Conservation (phyloP, 2,329 filamentous ascomycete genomes). For the Leptographium galeiforme region DNA sequence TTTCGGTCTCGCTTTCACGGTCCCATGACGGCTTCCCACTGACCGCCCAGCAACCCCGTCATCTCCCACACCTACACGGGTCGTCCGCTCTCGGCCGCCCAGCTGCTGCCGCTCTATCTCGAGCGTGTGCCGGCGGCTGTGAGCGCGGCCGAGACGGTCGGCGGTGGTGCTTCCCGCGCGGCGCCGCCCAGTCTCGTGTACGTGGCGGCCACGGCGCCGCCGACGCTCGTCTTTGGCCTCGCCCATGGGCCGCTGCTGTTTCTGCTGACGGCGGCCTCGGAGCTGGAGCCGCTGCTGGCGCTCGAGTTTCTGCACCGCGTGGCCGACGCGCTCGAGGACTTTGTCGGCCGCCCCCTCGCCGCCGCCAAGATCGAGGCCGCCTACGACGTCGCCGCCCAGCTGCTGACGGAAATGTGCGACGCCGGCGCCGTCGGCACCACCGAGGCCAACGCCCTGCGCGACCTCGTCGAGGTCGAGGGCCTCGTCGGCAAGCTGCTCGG, state of each 20-base stretch:
- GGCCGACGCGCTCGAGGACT: slow-evolving; percentile 86
- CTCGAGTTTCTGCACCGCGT: slow-evolving; percentile 92
- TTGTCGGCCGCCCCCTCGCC: slow-evolving; percentile 75
- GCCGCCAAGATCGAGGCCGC: slow-evolving; percentile 75
- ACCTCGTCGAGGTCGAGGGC: slow-evolving; percentile 83
- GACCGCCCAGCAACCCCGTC: slow-evolving; percentile 52
- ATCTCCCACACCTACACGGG: slow-evolving; percentile 82
- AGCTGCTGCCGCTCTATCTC: slow-evolving; percentile 77
- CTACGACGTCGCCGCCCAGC: slow-evolving; percentile 88
- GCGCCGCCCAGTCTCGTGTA: slow-evolving; percentile 82
- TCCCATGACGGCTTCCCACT: not conserved
- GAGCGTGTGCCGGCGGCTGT: slow-evolving; percentile 44
- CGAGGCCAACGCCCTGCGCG: slow-evolving; percentile 82
- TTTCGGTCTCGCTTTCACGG: not conserved
- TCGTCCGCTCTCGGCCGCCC: slow-evolving; percentile 61
- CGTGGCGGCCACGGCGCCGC: slow-evolving; percentile 65
- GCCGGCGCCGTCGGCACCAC: slow-evolving; percentile 76
- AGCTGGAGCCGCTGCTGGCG: slow-evolving; percentile 78
- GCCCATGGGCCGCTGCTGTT: slow-evolving; percentile 74
- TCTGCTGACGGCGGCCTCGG: slow-evolving; percentile 70
- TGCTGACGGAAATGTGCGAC: slow-evolving; percentile 94
- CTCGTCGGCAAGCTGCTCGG: slow-evolving; percentile 81
- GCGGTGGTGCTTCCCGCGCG: slow-evolving; percentile 14
- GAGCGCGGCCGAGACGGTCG: not conserved
- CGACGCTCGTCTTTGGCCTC: slow-evolving; percentile 79